phyloP scores from a whole-genome alignment of 2,329 filamentous ascomycete genomes.

The Alternaria postmessia region DNA sequence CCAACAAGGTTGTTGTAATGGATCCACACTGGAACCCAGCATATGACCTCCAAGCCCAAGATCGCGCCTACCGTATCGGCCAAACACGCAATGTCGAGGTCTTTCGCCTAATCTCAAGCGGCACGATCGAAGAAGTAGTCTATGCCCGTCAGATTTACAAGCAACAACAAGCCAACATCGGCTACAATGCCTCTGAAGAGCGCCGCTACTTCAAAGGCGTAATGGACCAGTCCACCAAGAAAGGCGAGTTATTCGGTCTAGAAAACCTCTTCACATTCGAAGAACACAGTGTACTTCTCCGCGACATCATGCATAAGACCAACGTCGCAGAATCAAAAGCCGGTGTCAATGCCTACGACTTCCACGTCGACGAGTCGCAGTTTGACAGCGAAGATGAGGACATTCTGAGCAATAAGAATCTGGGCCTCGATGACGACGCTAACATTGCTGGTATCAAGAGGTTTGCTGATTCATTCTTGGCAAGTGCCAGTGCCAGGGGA shows the following conservation, averaged over 20 bases:
- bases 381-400: slow-evolving; percentile 40
- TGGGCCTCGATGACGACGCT: slow-evolving; percentile 40
- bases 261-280: slow-evolving; percentile 86
- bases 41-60: slow-evolving; percentile 94
- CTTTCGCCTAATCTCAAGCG: slow-evolving; percentile 87
- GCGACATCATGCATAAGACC: slow-evolving; percentile 98
- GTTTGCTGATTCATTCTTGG: slow-evolving; percentile 44
- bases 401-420: slow-evolving; percentile 35
- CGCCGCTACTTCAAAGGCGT: slow-evolving; percentile 95
- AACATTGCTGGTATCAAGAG: slow-evolving; percentile 68
- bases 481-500: slow-evolving; percentile 29
- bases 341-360: slow-evolving; percentile 79
- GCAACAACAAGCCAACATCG: slow-evolving; percentile 97
- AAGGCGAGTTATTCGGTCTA: slow-evolving; percentile 93
- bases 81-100: slow-evolving; percentile 94
- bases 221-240: slow-evolving; percentile 80
- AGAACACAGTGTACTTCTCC: slow-evolving; percentile 78
- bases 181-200: slow-evolving; percentile 90
- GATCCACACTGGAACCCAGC: slow-evolving; percentile 98
- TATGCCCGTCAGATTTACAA: slow-evolving; percentile 99
- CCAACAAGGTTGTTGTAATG: slow-evolving; percentile 97
- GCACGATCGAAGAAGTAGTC: slow-evolving; percentile 96
- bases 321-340: slow-evolving; percentile 93
- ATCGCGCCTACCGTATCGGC: slow-evolving; percentile 94
- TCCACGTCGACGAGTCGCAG: slow-evolving; percentile 61